Conservation (phyloP, 2,329 filamentous ascomycete genomes). For the Venturia effusa region DNA sequence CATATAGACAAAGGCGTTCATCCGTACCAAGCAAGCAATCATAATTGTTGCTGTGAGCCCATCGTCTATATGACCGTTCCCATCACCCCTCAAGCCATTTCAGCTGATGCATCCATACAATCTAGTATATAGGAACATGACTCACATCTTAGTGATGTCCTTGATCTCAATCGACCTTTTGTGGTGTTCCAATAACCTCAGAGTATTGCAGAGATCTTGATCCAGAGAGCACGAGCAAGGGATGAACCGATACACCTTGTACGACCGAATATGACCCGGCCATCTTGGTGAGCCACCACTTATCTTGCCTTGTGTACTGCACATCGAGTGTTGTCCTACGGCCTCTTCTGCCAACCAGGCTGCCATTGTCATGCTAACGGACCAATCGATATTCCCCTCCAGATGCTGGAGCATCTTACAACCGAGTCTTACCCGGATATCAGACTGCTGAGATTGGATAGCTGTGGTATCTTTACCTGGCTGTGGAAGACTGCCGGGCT, state of each 20-base stretch:
- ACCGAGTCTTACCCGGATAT: not conserved
- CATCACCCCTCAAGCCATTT: not conserved
- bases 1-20: not conserved
- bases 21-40: not conserved
- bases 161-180: too few relatives aligned
- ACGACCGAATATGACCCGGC: too few relatives aligned
- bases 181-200: too few relatives aligned
- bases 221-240: too few relatives aligned
- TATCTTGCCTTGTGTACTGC: too few relatives aligned
- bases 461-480: not conserved
- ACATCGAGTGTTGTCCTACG: too few relatives aligned
- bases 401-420: not conserved
- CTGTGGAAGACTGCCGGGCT: not conserved
- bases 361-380: not conserved
- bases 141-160: too few relatives aligned
- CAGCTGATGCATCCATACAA: not conserved
- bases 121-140: not conserved
- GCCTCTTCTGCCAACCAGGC: not conserved
- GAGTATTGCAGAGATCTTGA: too few relatives aligned
- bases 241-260: too few relatives aligned
- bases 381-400: not conserved
- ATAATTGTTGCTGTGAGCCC: not conserved
- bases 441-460: not conserved
- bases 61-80: not conserved
- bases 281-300: too few relatives aligned